Percentiles rank a stretch among this genome's conserved stretches.
Conservation (phyloP, 306 rosid genomes). For the Luffa acutangula region DNA sequence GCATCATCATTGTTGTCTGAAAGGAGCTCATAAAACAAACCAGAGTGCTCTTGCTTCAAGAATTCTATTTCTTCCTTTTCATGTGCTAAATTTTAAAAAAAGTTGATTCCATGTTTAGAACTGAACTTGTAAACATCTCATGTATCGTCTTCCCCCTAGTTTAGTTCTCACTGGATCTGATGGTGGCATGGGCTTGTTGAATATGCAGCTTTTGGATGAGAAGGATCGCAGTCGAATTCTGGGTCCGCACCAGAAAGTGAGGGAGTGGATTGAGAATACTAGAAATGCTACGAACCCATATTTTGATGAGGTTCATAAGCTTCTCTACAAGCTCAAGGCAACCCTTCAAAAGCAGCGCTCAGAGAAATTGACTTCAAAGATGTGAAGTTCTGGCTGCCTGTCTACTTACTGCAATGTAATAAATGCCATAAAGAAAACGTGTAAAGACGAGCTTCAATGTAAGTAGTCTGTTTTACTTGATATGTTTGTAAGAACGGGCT, state of each 20-base stretch:
- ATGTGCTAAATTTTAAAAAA: not conserved
- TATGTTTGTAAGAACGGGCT: not conserved
- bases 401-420: not conserved
- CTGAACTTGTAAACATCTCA: not conserved
- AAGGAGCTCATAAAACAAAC: not conserved
- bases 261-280: slow-evolving; percentile 70
- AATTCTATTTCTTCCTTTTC: not conserved
- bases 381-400: slow-evolving; percentile 18
- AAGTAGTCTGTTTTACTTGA: not conserved
- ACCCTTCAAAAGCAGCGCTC: slow-evolving; percentile 27
- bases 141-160: not conserved
- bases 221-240: slow-evolving; percentile 48
- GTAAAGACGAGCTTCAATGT: not conserved
- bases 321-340: slow-evolving; percentile 38
- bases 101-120: slow-evolving; percentile 6
- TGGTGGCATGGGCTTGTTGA: not conserved
- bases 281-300: slow-evolving; percentile 68
- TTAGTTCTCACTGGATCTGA: not conserved
- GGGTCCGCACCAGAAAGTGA: slow-evolving; percentile 72
- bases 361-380: slow-evolving; percentile 40
- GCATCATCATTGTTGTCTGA: not conserved
- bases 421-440: not conserved
- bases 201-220: slow-evolving; percentile 56
- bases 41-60: not conserved
- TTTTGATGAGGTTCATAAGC: slow-evolving; percentile 62